Evolutionary conservation across 2,329 filamentous ascomycete species (phyloP).

Genomic region (Thelonectria blattea): DNA sequence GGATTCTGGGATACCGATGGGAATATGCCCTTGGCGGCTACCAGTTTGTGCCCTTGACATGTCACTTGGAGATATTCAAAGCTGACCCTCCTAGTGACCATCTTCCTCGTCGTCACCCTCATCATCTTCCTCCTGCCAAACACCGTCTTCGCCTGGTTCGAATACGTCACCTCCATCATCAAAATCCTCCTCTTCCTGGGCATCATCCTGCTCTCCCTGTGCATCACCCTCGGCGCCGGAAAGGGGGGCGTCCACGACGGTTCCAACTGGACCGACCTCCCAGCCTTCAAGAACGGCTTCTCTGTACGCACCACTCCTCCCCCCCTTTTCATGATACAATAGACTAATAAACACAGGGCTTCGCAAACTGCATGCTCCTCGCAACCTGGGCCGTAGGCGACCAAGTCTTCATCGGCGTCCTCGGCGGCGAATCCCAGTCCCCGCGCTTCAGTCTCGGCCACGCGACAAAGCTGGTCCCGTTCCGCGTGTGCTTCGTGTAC

Average conservation of each 20-base stretch:
- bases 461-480: conserved; percentile 30
- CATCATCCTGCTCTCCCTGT: conserved; percentile 11
- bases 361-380: conserved; percentile 27
- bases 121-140: conserved; percentile 15
- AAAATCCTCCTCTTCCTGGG: conserved; percentile 16
- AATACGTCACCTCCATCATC: conserved; percentile 10
- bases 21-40: conserved; percentile 1
- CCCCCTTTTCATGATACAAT: not conserved
- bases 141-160: conserved; percentile 15
- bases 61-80: not conserved
- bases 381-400: conserved; percentile 32
- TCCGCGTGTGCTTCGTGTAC: conserved; percentile 28
- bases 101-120: conserved; percentile 9
- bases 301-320: not conserved
- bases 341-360: conserved; percentile 21
- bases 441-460: conserved; percentile 27
- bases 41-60: not conserved
- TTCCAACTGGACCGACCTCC: conserved; percentile 2
- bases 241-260: conserved; percentile 10
- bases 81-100: conserved; percentile 10
- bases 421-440: conserved; percentile 28
- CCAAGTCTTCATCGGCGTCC: conserved; percentile 33
- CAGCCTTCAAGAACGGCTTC: conserved; percentile 15
- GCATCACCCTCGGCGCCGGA: conserved; percentile 9
- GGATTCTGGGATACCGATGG: conserved; percentile 11